Percentiles rank a stretch among this genome's conserved stretches.
Evolutionary conservation across 495 filamentous ascomycete genomes (phyloP).

Genomic region (Poronia punctata): DNA sequence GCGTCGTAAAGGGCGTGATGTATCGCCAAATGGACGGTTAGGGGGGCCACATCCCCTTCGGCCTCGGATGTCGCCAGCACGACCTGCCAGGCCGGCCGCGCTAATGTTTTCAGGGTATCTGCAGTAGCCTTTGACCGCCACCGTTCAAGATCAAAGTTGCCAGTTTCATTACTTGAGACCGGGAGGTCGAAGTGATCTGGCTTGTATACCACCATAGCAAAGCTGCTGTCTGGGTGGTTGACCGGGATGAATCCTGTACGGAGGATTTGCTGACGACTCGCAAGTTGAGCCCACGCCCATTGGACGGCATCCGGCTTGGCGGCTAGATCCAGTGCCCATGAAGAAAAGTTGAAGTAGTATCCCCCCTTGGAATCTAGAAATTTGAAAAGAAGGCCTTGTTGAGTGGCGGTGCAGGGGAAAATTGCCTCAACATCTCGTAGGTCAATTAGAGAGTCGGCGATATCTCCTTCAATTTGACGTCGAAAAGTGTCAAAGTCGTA

Average conservation of each 20-base stretch:
- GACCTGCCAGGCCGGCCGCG: constrained; percentile 25
- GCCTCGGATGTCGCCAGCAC: constrained; percentile 12
- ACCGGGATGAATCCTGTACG: constrained; percentile 62
- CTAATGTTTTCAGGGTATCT: constrained; percentile 7
- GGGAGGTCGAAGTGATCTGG: constrained; percentile 13
- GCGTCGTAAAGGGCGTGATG: constrained; percentile 82
- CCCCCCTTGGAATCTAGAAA: constrained; percentile 48
- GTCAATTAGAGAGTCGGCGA: constrained; percentile 8
- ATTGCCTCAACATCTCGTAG: constrained; percentile 33
- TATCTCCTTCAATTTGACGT: constrained; percentile 17
- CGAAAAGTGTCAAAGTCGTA: constrained; percentile 41
- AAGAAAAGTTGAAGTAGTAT: constrained; percentile 57
- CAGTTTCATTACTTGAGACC: constrained; percentile 5
- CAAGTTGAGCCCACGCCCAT: constrained; percentile 50
- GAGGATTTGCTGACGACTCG: constrained; percentile 55
- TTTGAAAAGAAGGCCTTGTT: constrained; percentile 56
- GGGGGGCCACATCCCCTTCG: constrained; percentile 1
- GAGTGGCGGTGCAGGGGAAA: constrained; percentile 58
- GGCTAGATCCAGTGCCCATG: constrained; percentile 32
- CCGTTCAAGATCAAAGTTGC: constrained; percentile 18
- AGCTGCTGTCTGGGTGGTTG: constrained; percentile 49
- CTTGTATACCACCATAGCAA: constrained; percentile 59
- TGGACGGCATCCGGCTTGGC: constrained; percentile 25
- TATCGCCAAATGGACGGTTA: constrained; percentile 41
- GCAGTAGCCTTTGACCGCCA: constrained; percentile 23